Percentiles rank a stretch among this genome's conserved stretches.
Conservation (phyloP, 768 basidiomycete species). For the Dioszegia aurantiaca region DNA sequence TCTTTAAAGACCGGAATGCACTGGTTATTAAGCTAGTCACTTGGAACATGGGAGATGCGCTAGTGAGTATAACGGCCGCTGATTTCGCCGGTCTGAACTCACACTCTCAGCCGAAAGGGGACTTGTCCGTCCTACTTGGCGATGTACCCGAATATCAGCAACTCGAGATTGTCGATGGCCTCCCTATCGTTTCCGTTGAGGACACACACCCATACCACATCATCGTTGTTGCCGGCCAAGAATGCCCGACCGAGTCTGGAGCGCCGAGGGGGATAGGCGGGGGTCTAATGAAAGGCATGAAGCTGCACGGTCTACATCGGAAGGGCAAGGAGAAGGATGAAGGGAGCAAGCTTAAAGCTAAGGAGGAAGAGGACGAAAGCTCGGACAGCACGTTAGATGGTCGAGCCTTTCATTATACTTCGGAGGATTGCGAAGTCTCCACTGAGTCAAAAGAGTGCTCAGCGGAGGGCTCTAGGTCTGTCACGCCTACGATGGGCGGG, state of each 20-base stretch:
- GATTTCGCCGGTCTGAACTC: background rate
- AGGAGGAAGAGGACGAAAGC: constrained; percentile 20
- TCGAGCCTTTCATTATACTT: background rate
- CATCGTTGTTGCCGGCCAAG: constrained; percentile 50
- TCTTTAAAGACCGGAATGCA: constrained; percentile 26
- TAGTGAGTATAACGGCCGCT: constrained; percentile 28
- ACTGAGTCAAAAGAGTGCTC: constrained; percentile 7
- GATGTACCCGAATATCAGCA: constrained; percentile 38
- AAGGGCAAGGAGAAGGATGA: constrained; percentile 42
- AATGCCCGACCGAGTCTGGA: constrained; percentile 49
- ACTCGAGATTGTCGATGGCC: constrained; percentile 5
- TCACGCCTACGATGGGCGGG: constrained; percentile 2
- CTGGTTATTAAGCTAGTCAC: constrained; percentile 48
- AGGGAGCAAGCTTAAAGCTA: constrained; percentile 24
- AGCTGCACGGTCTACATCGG: constrained; percentile 25
- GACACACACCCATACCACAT: constrained; percentile 50
- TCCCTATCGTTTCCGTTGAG: constrained; percentile 36
- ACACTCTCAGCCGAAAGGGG: constrained; percentile 47
- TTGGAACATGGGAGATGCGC: constrained; percentile 52
- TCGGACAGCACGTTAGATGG: constrained; percentile 13
- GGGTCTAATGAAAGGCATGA: constrained; percentile 50
- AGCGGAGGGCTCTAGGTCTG: constrained; percentile 4
- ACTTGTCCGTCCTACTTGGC: constrained; percentile 44
- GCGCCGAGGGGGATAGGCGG: constrained; percentile 50
- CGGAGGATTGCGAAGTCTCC: background rate